Base-by-base conservation (phyloP, 2,329 filamentous ascomycete species). In the Davidsoniella neocaledoniae region DNA sequence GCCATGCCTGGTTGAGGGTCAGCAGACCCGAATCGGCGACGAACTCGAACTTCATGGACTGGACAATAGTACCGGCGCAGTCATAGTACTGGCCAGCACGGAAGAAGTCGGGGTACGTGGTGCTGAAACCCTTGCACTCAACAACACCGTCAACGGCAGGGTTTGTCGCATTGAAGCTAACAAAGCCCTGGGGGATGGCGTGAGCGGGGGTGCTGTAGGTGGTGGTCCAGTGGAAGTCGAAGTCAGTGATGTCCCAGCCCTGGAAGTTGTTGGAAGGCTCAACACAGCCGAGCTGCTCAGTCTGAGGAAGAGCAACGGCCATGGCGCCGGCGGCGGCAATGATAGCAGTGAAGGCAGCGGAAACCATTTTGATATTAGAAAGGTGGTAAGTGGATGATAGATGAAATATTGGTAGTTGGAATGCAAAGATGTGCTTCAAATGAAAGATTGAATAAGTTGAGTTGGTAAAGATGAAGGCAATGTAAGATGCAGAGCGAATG, bases 151-250 rank as follows among this genome's bases (percentile, higher is more conserved):
- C 55, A 37, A 71, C 56, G 29, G 63, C 68, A 12, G 66, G 62
- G 64, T 73, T 74, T 49, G 59, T 57, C n/a, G 74, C 61, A 54
- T 66, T 69, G 62, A 75, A 75, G 58, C 62, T 63, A 54, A 69
- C 65, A 52, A 64, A 63, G 45, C 71, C 72, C 59, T 60, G 65
- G 2, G 65, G 65, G 58, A 67, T 69, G 54, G 73, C 69, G 61
- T 75, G 72, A 3, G 71, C 62, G 0, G 72, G 71, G 2, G 69
- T 74, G 14, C 63, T 64, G 63, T 72, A 74, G 57, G 62, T 59
- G 58, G 68, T 71, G 9, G 62, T 65, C n/a, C 66, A 66, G 58
- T 70, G 66, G 63, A 64, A 74, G 58, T 68, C 64, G 53, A 76
- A 71, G 58, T 62, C 57, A 43, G 61, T 55, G 41, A 73, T 56